Evolutionary conservation across 768 basidiomycete genomes (phyloP), one percentile per base, ranked within the genome.

Genomic region (Lactarius hatsudake): DNA sequence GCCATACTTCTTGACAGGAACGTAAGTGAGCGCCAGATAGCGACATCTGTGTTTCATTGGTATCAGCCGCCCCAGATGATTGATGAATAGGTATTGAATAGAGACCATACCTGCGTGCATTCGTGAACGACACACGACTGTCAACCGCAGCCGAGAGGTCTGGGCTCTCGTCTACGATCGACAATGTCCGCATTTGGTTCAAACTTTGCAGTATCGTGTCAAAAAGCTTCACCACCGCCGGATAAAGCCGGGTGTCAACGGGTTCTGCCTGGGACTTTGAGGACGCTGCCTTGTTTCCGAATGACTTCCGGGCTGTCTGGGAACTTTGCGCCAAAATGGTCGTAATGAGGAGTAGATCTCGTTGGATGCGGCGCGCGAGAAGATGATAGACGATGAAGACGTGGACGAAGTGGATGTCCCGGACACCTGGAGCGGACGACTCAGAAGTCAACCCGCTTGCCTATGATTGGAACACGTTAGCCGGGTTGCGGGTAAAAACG

Each of bases 311-410:
- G 8, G 74, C 67, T 2, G 71, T 42, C 32, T 70, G 73, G 18
- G 68, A 54, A 32, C 62, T 77, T 64, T 83, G 82, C 7, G 79
- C 74, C 48, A 90, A 79, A 3, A 88, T 81, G 2, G 89, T 86
- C 28, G 84, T 84, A 67, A 90, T 83, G 58, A 97, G 84, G 28
- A 94, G 83, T 5, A 94, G 83, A 73, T 98, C 96, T 18, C 96
- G 89, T 74, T 94, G 87, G 61, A 93, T 94, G 10, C 96, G 91
- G 61, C 88, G 85, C 23, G 92, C 87, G 59, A 97, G 84, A 38
- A 97, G 87, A 69, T 94, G 91, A 76, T 93, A 94, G 56, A 92
- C 83, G 71, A 96, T 87, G 75, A 89, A 96, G 20, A 90, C 85
- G 71, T 97, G 91, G 59, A 96, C 84, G 72, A 95, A 94, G 36